Base-by-base conservation (phyloP, 306 rosid species). In the Acacia melanoxylon region DNA sequence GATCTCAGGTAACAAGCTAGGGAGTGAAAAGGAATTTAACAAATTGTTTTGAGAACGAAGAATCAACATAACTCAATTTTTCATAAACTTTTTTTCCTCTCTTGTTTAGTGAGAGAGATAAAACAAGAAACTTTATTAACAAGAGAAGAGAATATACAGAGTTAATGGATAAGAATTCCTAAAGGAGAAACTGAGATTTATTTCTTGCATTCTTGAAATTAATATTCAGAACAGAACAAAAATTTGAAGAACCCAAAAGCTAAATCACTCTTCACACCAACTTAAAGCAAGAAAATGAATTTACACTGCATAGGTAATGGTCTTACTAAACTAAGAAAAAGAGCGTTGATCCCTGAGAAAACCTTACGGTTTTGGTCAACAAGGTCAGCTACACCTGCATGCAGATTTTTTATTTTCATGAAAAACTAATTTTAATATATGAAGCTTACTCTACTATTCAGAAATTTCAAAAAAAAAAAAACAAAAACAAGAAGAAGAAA, bases 291-390 rank as follows among this genome's bases (percentile, higher is more conserved):
- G 54, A 42, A 78, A 52, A 73, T 22, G 51, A 59, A 78, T 66
- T 65, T 8, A 76, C 70, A 54, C 24, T 6, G 56, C 51, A 80
- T 79, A 78, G 91, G 42, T 54, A 76, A 37, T 11, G 37, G 76
- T 48, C 94, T 86, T 93, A 93, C 99, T 62, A 93, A 81, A 82
- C 97, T 86, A 80, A 95, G 97, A 48, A 89, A 88, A 67, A 95
- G 52, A 25, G 98, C 95, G 84, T 85, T 93, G 80, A 93, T 72
- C 80, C 83, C 78, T 8, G 99, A 87, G 74, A 95, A 86, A 82
- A 74, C 88, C 82, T 83, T 89, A 14, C 91, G 93, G 83, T 95
- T 93, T 70, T 62, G 80, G 90, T 93, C 99, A 82, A 95, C 93
- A 80, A 88, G 88, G 78, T 91, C 85, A 52, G 94, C 93, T 74